Percentiles rank a stretch among this genome's conserved stretches.
phyloP scores from a whole-genome alignment of 208 protist species.

The Wallacemonas sp. region DNA sequence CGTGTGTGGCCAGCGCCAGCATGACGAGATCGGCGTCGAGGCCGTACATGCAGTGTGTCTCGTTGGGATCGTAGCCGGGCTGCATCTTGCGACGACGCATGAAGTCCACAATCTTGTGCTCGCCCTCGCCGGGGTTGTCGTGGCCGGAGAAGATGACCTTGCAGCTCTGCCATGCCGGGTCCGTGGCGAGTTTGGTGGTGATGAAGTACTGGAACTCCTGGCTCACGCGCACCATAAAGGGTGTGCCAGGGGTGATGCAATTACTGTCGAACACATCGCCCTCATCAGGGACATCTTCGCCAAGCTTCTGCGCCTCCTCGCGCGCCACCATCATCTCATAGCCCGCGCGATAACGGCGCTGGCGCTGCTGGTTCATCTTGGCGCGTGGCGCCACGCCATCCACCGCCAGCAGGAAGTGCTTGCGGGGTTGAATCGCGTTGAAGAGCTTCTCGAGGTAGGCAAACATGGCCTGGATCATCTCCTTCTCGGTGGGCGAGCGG shows the following conservation, averaged over 20 bases:
- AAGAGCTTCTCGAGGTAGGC: conserved; percentile 97
- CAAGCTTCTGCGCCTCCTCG: conserved; percentile 57
- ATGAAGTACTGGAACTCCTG: conserved; percentile 95
- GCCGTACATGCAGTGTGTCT: conserved; percentile 98
- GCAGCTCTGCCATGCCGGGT: conserved; percentile 92
- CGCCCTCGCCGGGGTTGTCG: conserved; percentile 97
- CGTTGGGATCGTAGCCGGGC: conserved; percentile 93
- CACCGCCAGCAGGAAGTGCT: conserved; percentile 97
- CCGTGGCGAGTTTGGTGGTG: conserved; percentile 89
- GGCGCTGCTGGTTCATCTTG: conserved; percentile 99
- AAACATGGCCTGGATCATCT: conserved; percentile 96
- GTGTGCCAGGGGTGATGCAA: conserved; percentile 98
- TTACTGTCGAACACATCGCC: conserved; percentile 96
- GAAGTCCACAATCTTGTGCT: conserved; percentile 99
- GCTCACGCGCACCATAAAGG: conserved; percentile 96
- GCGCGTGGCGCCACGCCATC: conserved; percentile 98
- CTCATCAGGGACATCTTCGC: conserved; percentile 80
- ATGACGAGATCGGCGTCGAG: conserved; percentile 99
- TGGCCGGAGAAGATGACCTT: conserved; percentile 95
- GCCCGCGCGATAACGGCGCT: conserved; percentile 92
- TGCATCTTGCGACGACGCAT: conserved; percentile 94
- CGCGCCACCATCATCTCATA: conserved; percentile 89
- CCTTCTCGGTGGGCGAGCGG: conserved; percentile 90
- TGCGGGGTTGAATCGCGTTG: conserved; percentile 93
- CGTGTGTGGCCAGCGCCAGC: conserved; percentile 95